Evolutionary conservation across 768 basidiomycete genomes (phyloP), one percentile per base, ranked within the genome.

Genomic region (Phaeotremella skinneri): DNA sequence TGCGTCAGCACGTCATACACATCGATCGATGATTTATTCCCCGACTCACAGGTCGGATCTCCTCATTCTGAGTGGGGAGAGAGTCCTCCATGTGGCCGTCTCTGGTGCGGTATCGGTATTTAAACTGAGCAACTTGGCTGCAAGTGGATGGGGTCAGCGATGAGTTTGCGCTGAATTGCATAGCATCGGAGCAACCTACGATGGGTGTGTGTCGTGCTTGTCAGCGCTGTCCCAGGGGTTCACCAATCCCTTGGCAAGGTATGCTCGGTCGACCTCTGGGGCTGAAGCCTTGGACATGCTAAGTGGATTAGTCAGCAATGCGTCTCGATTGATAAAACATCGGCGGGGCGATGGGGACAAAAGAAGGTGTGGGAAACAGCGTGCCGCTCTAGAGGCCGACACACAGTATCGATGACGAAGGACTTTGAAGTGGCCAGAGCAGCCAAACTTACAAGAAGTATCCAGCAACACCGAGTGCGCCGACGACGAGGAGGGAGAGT

Each of bases 371-470:
- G n/a, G n/a, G n/a, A n/a, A n/a, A n/a, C n/a, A n/a, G n/a, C n/a
- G n/a, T n/a, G n/a, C n/a, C n/a, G n/a, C n/a, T n/a, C n/a, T 4
- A 29, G 29, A 49, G 29, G 43, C 6, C 20, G 29, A 39, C 11
- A 23, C 49, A n/a, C 42, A 26, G 16, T 6, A 20, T 5, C 3
- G 48, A 49, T 4, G 34, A 21, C 21, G 21, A 4, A 45, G 37
- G 11, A 20, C 6, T 13, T 55, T 49, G 14, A 31, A 7, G 17
- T 21, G 30, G 25, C 32, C 21, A 23, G 20, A 23, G 23, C 41
- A 32, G 23, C 14, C 25, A 34, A 14, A 74, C 75, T 66, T 55
- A 75, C 71, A 76, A 66, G 67, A 76, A 73, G 66, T 75, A 76
- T 37, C 75, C 75, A 6, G 75, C 75, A 27, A 58, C 62, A 32